Evolutionary conservation across 306 rosid species (phyloP).

Genomic region (Sicyos baderoa): DNA sequence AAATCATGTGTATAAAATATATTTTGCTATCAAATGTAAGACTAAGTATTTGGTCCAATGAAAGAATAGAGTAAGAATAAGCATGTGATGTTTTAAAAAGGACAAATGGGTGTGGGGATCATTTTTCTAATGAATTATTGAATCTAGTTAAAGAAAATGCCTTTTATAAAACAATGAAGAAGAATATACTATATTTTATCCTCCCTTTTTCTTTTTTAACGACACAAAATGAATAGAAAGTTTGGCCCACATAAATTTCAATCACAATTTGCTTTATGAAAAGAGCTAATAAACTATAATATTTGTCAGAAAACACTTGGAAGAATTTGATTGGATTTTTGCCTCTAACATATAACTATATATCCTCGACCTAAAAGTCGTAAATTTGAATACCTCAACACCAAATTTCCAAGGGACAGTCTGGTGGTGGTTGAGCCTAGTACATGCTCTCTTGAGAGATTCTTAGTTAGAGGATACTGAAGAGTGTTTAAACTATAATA

Average conservation of each 20-base stretch:
- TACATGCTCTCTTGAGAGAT: no score
- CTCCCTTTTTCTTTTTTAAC: neutral
- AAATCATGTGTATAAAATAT: neutral
- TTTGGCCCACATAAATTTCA: constrained; percentile 2
- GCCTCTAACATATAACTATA: no score
- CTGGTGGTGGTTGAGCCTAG: no score
- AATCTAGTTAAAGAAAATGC: neutral
- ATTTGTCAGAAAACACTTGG: no score
- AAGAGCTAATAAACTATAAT: neutral
- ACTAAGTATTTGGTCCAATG: neutral
- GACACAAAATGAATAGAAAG: neutral
- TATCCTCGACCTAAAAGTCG: no score
- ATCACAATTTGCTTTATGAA: neutral
- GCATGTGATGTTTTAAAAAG: neutral
- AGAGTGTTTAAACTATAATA: no score
- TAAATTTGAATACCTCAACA: no score
- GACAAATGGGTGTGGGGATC: neutral
- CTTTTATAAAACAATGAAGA: neutral
- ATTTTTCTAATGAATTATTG: constrained; percentile 2
- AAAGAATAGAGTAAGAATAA: neutral
- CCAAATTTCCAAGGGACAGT: no score
- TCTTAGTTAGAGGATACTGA: no score
- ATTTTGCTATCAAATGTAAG: neutral
- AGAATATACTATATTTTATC: constrained; percentile 9
- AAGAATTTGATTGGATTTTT: no score